Percentiles rank a stretch among this genome's conserved stretches.
These are phyloP conservation scores for Cladosporium sp. DNA, from an alignment of 2,329 filamentous ascomycete genomes.

Conservation along the genomic window DNA sequence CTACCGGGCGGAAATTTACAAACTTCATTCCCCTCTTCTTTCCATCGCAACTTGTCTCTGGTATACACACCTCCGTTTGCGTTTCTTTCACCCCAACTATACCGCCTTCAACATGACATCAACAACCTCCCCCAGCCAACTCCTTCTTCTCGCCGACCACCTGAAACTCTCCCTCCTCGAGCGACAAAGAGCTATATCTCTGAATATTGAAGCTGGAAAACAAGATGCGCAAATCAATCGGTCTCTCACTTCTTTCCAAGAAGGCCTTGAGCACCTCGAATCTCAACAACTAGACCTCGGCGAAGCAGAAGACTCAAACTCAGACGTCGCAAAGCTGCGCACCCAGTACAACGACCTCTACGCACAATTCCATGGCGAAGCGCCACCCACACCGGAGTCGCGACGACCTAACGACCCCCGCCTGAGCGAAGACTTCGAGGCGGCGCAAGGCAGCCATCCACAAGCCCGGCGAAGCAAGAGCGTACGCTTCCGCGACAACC, in stretches of 20 bases:
- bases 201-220: constrained; percentile 71
- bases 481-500: constrained; percentile 79
- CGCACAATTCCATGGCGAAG: constrained; percentile 71
- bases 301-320: constrained; percentile 48
- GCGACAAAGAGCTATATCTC: constrained; percentile 76
- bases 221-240: constrained; percentile 87
- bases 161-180: constrained; percentile 94
- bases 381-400: constrained; percentile 47
- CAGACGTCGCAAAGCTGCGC: constrained; percentile 65
- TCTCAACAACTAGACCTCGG: constrained; percentile 59
- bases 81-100: background rate
- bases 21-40: too few relatives aligned
- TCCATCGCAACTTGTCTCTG: too few relatives aligned
- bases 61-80: background rate
- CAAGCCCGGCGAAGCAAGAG: constrained; percentile 20
- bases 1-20: too few relatives aligned
- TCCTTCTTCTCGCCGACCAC: constrained; percentile 91
- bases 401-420: constrained; percentile 61
- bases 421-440: constrained; percentile 60
- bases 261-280: constrained; percentile 70
- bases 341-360: constrained; percentile 73
- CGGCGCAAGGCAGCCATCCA: constrained; percentile 51
- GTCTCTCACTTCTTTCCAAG: constrained; percentile 79
- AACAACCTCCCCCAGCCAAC: constrained; percentile 55
- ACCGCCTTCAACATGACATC: constrained; percentile 5